phyloP scores from a whole-genome alignment of 2,329 filamentous ascomycete species.

The Alternaria sp. region DNA sequence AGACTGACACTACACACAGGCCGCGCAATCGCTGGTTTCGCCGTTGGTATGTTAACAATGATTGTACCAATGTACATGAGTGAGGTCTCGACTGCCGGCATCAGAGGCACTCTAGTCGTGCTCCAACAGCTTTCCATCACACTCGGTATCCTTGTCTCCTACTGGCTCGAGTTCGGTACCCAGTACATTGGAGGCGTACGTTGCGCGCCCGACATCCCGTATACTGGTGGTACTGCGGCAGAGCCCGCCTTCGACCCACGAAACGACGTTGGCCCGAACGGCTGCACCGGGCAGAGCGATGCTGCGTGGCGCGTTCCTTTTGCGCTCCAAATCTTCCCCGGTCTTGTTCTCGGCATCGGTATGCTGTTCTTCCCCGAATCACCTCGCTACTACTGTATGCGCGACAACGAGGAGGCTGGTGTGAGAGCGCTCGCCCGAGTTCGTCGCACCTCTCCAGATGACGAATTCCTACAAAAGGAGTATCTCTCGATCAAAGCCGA shows the following conservation, averaged over 20 bases:
- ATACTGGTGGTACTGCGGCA: constrained; percentile 52
- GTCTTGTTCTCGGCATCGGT: constrained; percentile 73
- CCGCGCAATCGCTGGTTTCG: constrained; percentile 27
- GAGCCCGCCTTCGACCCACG: constrained; percentile 48
- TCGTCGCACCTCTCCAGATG: constrained; percentile 53
- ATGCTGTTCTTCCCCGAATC: constrained; percentile 46
- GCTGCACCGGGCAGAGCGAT: constrained; percentile 46
- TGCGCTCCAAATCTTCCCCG: constrained; percentile 79
- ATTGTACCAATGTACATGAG: constrained; percentile 35
- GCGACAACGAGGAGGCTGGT: constrained; percentile 54
- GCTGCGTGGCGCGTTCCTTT: constrained; percentile 71
- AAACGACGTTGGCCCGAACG: constrained; percentile 25
- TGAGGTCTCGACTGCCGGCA: constrained; percentile 25
- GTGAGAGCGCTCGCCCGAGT: constrained; percentile 56
- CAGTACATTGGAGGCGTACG: constrained; percentile 35
- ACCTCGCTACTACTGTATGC: constrained; percentile 38
- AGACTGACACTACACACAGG: constrained; percentile 2
- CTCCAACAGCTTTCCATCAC: constrained; percentile 29
- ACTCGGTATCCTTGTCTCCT: constrained; percentile 26
- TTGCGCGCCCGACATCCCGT: constrained; percentile 57
- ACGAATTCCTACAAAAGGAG: constrained; percentile 65
- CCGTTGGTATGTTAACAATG: constrained; percentile 31
- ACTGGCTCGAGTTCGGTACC: constrained; percentile 30
- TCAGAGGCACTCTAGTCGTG: constrained; percentile 30
- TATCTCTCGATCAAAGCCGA: constrained; percentile 60